Evolutionary conservation across 2,329 filamentous ascomycete species (phyloP).

Genomic region (Nannizzia gypsea): DNA sequence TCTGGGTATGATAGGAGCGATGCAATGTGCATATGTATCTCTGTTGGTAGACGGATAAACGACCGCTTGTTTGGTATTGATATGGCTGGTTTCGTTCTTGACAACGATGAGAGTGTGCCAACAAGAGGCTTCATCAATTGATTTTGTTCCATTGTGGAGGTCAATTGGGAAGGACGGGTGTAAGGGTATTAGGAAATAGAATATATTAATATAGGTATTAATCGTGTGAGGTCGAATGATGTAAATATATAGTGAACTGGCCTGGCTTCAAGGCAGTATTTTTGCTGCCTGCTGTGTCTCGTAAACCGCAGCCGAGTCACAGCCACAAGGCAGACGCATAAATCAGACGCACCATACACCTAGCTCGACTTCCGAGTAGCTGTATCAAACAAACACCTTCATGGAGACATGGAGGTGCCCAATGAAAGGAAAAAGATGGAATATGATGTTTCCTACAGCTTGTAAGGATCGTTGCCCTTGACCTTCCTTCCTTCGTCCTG

Average conservation of each 20-base stretch:
- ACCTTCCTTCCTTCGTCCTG: no score
- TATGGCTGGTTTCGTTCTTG: neutral
- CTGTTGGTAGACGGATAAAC: slow-evolving; percentile 47
- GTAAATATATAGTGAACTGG: neutral
- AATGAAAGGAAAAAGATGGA: neutral
- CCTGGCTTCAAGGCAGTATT: neutral
- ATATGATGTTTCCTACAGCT: neutral
- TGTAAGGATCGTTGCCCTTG: no score
- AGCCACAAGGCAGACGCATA: slow-evolving; percentile 3
- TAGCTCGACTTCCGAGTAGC: no score
- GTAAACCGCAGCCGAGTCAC: neutral
- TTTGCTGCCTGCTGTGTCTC: slow-evolving; percentile 2
- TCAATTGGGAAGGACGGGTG: neutral
- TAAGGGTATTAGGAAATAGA: no score
- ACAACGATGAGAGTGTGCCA: neutral
- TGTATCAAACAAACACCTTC: neutral
- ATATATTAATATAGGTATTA: neutral
- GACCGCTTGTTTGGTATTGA: neutral
- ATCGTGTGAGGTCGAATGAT: neutral
- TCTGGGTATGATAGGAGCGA: slow-evolving; percentile 55
- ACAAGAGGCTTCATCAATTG: neutral
- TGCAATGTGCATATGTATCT: slow-evolving; percentile 55
- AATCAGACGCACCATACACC: no score
- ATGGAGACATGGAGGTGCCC: neutral
- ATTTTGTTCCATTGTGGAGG: neutral